phyloP scores from a whole-genome alignment of 1,284 basidiomycete species.

The Fomitopsis betulina region DNA sequence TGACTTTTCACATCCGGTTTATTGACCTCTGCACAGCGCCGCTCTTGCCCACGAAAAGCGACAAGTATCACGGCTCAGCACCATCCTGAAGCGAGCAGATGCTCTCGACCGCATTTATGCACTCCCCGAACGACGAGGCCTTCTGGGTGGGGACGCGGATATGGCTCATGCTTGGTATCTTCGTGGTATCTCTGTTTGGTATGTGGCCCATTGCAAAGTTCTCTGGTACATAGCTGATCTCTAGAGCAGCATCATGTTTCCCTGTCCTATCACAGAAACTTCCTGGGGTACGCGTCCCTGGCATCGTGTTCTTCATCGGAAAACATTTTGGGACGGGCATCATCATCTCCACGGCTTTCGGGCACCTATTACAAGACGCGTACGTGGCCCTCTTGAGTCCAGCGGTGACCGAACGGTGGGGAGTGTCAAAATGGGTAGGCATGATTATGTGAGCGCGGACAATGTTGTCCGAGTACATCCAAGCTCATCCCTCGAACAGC shows the following conservation, averaged over 20 bases:
- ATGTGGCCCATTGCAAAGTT: constrained; percentile 3
- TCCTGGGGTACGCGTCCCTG: constrained; percentile 53
- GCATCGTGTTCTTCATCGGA: constrained; percentile 68
- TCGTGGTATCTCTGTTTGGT: constrained; percentile 35
- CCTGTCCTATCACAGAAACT: constrained; percentile 56
- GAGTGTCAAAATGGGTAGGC: constrained; percentile 55
- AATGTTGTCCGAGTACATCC: not conserved
- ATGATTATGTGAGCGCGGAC: constrained; percentile 53
- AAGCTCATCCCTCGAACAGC: constrained; percentile 30
- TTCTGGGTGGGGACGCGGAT: constrained; percentile 11
- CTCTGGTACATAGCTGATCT: not conserved
- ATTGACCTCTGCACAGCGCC: no score
- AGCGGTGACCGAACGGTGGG: constrained; percentile 39
- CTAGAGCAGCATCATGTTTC: constrained; percentile 56
- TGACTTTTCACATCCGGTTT: no score
- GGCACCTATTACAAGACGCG: constrained; percentile 72
- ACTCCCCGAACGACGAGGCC: not conserved
- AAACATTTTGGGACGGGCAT: constrained; percentile 83
- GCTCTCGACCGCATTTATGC: no score
- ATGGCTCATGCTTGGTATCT: constrained; percentile 28
- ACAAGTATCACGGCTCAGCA: no score
- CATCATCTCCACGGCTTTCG: constrained; percentile 75
- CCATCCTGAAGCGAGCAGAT: no score
- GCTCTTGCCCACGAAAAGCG: no score
- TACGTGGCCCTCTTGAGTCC: constrained; percentile 54